Conservation (phyloP, 768 basidiomycete genomes). For the Rhizopogon rudus region DNA sequence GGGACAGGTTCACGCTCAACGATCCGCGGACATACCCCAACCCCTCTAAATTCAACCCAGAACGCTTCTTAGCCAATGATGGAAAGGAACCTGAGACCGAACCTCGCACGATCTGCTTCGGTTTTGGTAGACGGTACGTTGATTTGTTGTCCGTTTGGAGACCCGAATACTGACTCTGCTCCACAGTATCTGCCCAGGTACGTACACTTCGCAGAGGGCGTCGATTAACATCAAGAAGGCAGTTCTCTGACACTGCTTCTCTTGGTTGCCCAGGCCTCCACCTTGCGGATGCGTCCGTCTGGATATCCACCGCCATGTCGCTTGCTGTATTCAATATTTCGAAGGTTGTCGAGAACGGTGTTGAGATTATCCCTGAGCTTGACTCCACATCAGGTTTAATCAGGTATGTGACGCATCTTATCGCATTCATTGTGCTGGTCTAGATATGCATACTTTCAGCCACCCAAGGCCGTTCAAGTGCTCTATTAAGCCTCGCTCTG, state of each 20-base stretch:
- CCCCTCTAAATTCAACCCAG: constrained; percentile 39
- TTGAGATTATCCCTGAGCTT: constrained; percentile 36
- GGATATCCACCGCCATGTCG: constrained; percentile 29
- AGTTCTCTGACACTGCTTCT: constrained; percentile 4
- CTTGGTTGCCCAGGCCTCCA: constrained; percentile 38
- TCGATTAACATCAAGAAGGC: too few relatives aligned
- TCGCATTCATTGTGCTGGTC: constrained; percentile 10
- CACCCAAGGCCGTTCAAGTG: constrained; percentile 19
- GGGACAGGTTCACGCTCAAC: constrained; percentile 25
- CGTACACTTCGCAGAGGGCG: too few relatives aligned
- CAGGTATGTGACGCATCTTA: constrained; percentile 18
- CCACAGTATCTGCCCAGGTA: too few relatives aligned
- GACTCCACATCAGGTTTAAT: constrained; percentile 41
- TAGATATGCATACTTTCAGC: not conserved
- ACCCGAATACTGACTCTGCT: too few relatives aligned
- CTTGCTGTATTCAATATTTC: constrained; percentile 38
- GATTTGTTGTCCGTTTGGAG: too few relatives aligned
- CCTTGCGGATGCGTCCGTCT: constrained; percentile 40
- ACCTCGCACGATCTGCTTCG: constrained; percentile 40
- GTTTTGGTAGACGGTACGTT: constrained; percentile 34
- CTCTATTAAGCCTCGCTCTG: not conserved
- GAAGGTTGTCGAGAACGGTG: constrained; percentile 15
- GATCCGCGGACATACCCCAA: constrained; percentile 39
- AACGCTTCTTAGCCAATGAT: too few relatives aligned
- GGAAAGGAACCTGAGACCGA: too few relatives aligned